Evolutionary conservation across 805 yeast species (phyloP), one percentile per base, ranked within the genome.

Genomic region (Cyberlindnera meyerae): DNA sequence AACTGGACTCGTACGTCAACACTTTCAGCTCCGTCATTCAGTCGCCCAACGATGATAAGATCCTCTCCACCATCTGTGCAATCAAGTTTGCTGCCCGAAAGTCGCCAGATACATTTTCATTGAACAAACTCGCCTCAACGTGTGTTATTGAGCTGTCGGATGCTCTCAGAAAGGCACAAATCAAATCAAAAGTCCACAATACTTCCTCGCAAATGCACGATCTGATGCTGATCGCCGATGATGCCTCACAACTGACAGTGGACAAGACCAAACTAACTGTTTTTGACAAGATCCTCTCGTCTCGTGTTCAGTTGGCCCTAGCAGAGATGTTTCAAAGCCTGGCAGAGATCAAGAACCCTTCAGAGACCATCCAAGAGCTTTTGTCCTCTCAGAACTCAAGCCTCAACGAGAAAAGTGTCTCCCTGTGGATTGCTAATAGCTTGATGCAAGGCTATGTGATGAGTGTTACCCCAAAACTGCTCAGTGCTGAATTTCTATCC

Each of bases 361-460:
- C 54, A 0, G 38, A 37, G 1, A 16, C 51, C 6, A 41, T 58
- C 15, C 53, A 49, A 15, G 40, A 46, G 2, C 34, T 57, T 1
- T 25, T 60, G 6, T 41, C 57, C 0, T 42, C 41, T 14, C 49
- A 51, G 8, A 22, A 41, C 2, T 36, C 45, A 13, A 17, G 35
- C 0, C 14, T 44, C 2, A 33, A 54, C 21, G 54, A 49, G 13
- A 48, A 42, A 11, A 44, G 64, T 0, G 42, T 61, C 3, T 45
- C 56, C 1, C 38, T 70, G 13, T 73, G 76, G 77, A 47, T 68
- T 4, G 39, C 62, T 0, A 57, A 67, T 12, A 52, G 47, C 27
- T 34, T 68, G 24, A 36, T 61, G 14, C 44, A 51, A 27, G 61
- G 62, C 4, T 42, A 44, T 27, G 30, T 43, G 12, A 34, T 40